Evolutionary conservation across 768 basidiomycete genomes (phyloP), one percentile per base, ranked within the genome.

Genomic region (Leccinum aurantiacum): DNA sequence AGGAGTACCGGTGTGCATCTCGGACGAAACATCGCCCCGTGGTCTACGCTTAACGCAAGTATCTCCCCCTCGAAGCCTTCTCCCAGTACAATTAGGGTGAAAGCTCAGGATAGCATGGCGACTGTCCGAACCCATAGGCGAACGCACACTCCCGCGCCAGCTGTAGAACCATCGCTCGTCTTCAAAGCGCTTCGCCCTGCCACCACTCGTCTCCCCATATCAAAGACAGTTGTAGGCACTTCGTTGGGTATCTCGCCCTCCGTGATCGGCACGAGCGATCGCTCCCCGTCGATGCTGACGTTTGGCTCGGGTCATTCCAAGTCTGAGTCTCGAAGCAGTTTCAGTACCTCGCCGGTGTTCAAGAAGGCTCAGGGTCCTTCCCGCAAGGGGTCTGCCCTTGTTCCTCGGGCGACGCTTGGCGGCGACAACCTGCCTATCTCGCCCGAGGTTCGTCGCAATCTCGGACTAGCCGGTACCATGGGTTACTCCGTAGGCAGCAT

Each of bases 401-500:
- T 44, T n/a, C 66, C 68, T 27, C 58, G 54, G 4, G 57, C 53
- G 11, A 25, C 62, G 54, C 56, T 66, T 25, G 50, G 64, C 13
- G 53, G 68, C 65, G 35, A 65, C 63, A 74, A 66, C 24, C 58
- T 76, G 27, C 78, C 80, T 0, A 80, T 85, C 22, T 74, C 79
- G 5, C 79, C 78, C 0, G 82, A 85, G 56, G 78, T 79, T 19
- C 79, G 84, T 64, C 81, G 81, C 47, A 78, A 77, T n/a, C 74
- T 90, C 17, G 86, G 88, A 0, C 80, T 89, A 73, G 74, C 77
- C 14, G 89, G 88, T 0, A 90, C 88, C 0, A 81, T 91, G 76
- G 89, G 89, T 10, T 83, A 82, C 1, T 84, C 83, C 0, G 77
- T 82, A 52, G 77, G 77, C 4, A 80, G 80, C 24, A 80, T 80